Evolutionary conservation across 2,329 filamentous ascomycete genomes (phyloP).

Genomic region (Thelonectria rubi): DNA sequence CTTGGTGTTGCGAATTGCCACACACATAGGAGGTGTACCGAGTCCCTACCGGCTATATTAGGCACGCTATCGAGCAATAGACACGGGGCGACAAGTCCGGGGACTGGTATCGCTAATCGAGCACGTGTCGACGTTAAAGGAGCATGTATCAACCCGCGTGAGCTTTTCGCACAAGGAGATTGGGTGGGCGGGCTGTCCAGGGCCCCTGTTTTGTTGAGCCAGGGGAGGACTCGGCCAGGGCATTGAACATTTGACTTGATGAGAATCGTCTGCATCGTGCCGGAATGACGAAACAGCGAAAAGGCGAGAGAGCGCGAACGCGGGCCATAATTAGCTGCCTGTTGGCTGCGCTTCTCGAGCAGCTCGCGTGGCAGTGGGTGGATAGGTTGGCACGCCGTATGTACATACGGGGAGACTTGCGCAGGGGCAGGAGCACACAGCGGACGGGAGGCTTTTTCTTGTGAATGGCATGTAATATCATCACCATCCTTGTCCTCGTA

Average conservation of each 20-base stretch:
- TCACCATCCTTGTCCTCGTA: background rate
- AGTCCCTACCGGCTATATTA: background rate
- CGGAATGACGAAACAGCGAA: too few species aligned
- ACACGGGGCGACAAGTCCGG: background rate
- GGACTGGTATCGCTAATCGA: background rate
- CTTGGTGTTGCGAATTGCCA: background rate
- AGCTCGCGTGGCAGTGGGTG: slow-evolving; percentile 4
- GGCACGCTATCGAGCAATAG: background rate
- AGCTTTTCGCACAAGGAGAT: slow-evolving; percentile 6
- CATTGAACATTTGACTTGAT: too few species aligned
- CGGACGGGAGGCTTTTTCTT: background rate
- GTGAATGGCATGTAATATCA: background rate
- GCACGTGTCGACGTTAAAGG: slow-evolving; percentile 6
- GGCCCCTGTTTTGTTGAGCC: slow-evolving; percentile 5
- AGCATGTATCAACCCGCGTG: slow-evolving; percentile 12
- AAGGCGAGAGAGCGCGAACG: background rate
- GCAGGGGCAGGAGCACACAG: slow-evolving; percentile 14
- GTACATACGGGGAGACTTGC: slow-evolving; percentile 14
- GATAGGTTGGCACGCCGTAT: background rate
- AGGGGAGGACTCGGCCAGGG: background rate
- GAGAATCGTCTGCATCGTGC: too few species aligned
- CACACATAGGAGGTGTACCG: background rate
- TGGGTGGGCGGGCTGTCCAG: slow-evolving; percentile 7
- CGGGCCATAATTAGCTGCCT: slow-evolving; percentile 1
- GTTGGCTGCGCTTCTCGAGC: background rate